phyloP scores from a whole-genome alignment of 1,139 yeast genomes.

The Hyphopichia khmerensis region DNA sequence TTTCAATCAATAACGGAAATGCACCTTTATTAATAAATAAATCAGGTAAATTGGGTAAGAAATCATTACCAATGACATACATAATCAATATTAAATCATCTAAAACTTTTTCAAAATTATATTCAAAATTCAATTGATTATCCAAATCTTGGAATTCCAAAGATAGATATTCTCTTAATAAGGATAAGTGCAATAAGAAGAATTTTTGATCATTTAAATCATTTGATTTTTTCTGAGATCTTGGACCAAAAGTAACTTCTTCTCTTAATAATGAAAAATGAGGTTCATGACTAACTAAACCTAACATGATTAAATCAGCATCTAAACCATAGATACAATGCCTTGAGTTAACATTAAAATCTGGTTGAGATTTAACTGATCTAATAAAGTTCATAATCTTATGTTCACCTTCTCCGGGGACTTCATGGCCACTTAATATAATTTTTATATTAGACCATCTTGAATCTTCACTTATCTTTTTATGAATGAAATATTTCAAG shows the following conservation, averaged over 20 bases:
- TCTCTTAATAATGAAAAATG: constrained; percentile 94
- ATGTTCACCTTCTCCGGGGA: constrained; percentile 99
- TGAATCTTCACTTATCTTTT: constrained; percentile 84
- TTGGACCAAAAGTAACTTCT: constrained; percentile 87
- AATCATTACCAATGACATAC: constrained; percentile 97
- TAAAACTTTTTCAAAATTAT: constrained; percentile 81
- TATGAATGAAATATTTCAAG: constrained; percentile 85
- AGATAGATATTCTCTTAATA: constrained; percentile 87
- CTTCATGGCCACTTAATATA: constrained; percentile 91
- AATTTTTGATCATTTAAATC: constrained; percentile 79
- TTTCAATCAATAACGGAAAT: constrained; percentile 80
- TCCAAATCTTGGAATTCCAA: constrained; percentile 77
- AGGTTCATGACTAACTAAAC: constrained; percentile 95
- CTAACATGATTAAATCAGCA: constrained; percentile 95
- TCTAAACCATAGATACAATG: constrained; percentile 98
- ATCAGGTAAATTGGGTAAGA: constrained; percentile 96
- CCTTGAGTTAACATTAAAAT: constrained; percentile 79
- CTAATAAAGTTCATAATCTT: constrained; percentile 95
- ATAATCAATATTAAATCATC: constrained; percentile 92
- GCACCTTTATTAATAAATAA: constrained; percentile 94
- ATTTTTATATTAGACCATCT: constrained; percentile 88
- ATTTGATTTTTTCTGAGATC: constrained; percentile 41
- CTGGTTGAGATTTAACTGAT: constrained; percentile 70
- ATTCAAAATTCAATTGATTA: constrained; percentile 63
- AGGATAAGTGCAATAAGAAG: constrained; percentile 76